Conservation (phyloP, 352 stramenopile species). For the Thraustochytrium striatum region DNA sequence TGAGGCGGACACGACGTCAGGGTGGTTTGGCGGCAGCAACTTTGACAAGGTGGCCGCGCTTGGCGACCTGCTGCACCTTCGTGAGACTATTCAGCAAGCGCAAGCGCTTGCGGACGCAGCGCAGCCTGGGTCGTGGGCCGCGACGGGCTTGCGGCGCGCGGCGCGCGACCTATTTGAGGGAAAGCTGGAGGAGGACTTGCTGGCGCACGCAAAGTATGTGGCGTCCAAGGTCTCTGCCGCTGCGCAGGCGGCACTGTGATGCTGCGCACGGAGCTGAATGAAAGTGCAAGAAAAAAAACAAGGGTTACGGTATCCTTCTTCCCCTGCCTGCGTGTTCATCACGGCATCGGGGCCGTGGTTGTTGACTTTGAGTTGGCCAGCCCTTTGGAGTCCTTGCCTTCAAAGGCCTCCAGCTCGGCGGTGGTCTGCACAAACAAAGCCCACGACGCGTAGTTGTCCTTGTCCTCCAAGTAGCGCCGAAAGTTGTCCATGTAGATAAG, state of each 20-base stretch:
- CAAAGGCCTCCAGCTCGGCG: not conserved
- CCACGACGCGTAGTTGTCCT: not conserved
- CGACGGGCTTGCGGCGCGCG: not conserved
- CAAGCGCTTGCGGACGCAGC: not conserved
- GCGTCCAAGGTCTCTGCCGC: too few relatives aligned
- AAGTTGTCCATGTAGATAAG: slow-evolving; percentile 27
- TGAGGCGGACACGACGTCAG: not conserved
- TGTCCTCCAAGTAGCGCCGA: not conserved
- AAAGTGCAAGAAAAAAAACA: not conserved
- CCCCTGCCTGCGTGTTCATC: not conserved
- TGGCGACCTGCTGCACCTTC: not conserved
- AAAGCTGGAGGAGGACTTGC: not conserved
- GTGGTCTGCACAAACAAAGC: not conserved
- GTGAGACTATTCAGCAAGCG: not conserved
- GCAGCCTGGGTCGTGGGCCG: not conserved
- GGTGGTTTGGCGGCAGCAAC: not conserved
- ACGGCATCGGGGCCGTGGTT: not conserved
- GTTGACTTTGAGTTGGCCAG: not conserved
- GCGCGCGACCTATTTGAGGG: not conserved
- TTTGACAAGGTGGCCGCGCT: slow-evolving; percentile 11
- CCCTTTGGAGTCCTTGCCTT: not conserved
- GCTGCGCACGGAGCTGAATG: too few relatives aligned
- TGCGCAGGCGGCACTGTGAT: too few relatives aligned
- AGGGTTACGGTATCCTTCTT: not conserved
- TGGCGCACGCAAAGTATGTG: too few relatives aligned